phyloP scores from a whole-genome alignment of 768 basidiomycete species.

The Calocybe indica region DNA sequence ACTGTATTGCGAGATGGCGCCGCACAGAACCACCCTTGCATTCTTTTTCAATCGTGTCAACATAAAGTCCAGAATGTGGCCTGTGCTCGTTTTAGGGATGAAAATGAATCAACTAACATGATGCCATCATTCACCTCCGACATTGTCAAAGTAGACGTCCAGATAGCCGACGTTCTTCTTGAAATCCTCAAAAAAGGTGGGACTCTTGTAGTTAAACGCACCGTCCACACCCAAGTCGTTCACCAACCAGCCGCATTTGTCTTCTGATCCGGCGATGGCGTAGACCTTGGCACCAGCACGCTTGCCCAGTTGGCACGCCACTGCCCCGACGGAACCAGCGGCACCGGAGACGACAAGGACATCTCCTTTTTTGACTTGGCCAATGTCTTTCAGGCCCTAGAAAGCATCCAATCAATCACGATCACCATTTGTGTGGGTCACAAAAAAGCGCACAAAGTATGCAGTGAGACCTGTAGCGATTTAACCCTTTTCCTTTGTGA shows the following conservation, averaged over 20 bases:
- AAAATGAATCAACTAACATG: neutral
- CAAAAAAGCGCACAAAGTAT: slow-evolving; percentile 63
- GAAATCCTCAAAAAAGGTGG: slow-evolving; percentile 66
- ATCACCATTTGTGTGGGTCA: neutral
- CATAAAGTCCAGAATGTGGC: slow-evolving; percentile 76
- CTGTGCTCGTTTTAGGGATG: slow-evolving; percentile 25
- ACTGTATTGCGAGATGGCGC: slow-evolving; percentile 86
- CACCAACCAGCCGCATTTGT: slow-evolving; percentile 85
- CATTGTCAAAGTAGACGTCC: slow-evolving; percentile 86
- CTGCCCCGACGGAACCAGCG: slow-evolving; percentile 83
- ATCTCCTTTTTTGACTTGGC: slow-evolving; percentile 76
- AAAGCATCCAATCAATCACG: neutral
- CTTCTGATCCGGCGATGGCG: slow-evolving; percentile 78
- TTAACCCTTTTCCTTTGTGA: neutral
- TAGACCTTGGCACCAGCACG: slow-evolving; percentile 75
- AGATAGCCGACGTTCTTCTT: slow-evolving; percentile 63
- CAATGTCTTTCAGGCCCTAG: slow-evolving; percentile 80
- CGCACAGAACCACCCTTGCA: slow-evolving; percentile 79
- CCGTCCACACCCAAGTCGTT: slow-evolving; percentile 78
- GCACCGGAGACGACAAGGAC: slow-evolving; percentile 85
- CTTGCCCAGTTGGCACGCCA: slow-evolving; percentile 83
- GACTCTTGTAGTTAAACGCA: slow-evolving; percentile 84
- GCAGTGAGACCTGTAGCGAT: slow-evolving; percentile 66
- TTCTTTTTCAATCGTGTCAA: slow-evolving; percentile 68
- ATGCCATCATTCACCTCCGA: slow-evolving; percentile 39